Evolutionary conservation across 2,329 filamentous ascomycete genomes (phyloP).

Genomic region (Penicillium sp.): DNA sequence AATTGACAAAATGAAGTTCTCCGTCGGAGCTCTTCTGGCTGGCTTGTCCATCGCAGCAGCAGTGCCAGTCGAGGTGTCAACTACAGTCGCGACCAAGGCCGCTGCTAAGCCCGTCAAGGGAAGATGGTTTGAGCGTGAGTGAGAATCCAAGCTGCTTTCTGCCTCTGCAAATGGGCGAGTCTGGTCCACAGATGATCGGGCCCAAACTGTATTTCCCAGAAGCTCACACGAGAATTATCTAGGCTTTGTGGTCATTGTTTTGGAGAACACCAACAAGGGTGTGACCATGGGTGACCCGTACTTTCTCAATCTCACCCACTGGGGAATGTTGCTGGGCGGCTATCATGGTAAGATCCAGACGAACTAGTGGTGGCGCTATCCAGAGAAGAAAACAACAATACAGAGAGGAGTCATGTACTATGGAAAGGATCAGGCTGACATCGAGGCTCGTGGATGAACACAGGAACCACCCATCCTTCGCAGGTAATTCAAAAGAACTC

Average conservation of each 20-base stretch:
- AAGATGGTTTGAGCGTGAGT: not conserved
- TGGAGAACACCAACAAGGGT: slow-evolving; percentile 13
- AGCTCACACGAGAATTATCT: too few relatives aligned
- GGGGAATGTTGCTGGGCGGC: not conserved
- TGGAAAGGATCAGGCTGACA: not conserved
- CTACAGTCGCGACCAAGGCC: too few relatives aligned
- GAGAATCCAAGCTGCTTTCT: not conserved
- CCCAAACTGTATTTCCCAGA: too few relatives aligned
- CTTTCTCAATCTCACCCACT: slow-evolving; percentile 1
- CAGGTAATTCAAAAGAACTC: not conserved
- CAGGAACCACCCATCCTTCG: not conserved
- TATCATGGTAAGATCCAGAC: not conserved
- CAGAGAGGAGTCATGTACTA: too few relatives aligned
- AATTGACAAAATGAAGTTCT: too few relatives aligned
- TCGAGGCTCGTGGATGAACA: not conserved
- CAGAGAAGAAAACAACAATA: too few relatives aligned
- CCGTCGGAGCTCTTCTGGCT: too few relatives aligned
- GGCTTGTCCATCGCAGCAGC: too few relatives aligned
- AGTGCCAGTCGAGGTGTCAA: too few relatives aligned
- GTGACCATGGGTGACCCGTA: slow-evolving; percentile 8
- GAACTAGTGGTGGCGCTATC: too few relatives aligned
- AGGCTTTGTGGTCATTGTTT: slow-evolving; percentile 6
- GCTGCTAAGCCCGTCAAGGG: not conserved
- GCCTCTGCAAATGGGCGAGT: not conserved
- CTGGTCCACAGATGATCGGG: too few relatives aligned